A percentile compares a stretch with the other conserved stretches of the same genome.
These are phyloP conservation scores for Musa balbisiana DNA, from an alignment of 202 grass and related monocot genomes.

Conservation along the genomic window DNA sequence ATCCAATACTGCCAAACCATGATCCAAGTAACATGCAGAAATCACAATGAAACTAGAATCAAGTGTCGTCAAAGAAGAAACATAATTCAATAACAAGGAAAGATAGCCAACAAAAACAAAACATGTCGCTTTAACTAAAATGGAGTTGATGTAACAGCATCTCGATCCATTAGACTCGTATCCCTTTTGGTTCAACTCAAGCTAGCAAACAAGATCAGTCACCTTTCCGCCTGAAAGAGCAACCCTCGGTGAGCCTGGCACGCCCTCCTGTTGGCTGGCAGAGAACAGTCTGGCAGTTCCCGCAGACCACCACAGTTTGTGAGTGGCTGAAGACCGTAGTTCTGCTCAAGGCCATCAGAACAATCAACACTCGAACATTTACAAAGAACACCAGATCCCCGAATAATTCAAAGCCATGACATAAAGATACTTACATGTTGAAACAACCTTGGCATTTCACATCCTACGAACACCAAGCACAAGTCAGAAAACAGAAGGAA, in stretches of 20 bases:
- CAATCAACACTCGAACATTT: background rate
- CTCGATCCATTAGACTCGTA: background rate
- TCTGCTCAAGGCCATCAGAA: background rate
- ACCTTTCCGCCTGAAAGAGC: background rate
- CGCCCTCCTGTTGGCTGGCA: background rate
- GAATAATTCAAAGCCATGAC: background rate
- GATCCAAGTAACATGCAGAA: background rate
- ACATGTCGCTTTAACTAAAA: background rate
- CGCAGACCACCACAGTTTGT: background rate
- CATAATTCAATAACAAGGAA: background rate
- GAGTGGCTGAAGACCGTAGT: background rate
- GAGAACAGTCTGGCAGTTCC: background rate
- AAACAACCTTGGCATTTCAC: background rate
- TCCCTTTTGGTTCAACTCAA: background rate
- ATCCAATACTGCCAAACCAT: background rate
- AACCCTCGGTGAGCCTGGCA: background rate
- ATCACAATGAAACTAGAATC: background rate
- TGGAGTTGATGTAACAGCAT: background rate
- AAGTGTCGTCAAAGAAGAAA: background rate
- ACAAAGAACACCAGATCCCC: background rate
- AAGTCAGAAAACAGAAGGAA: background rate
- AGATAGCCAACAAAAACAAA: background rate
- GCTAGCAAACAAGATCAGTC: background rate
- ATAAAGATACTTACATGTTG: background rate
- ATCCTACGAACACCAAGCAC: background rate